Percentiles rank a stretch among this genome's conserved stretches.
phyloP scores from a whole-genome alignment of 2,329 filamentous ascomycete genomes.

The Penicillium sp. region DNA sequence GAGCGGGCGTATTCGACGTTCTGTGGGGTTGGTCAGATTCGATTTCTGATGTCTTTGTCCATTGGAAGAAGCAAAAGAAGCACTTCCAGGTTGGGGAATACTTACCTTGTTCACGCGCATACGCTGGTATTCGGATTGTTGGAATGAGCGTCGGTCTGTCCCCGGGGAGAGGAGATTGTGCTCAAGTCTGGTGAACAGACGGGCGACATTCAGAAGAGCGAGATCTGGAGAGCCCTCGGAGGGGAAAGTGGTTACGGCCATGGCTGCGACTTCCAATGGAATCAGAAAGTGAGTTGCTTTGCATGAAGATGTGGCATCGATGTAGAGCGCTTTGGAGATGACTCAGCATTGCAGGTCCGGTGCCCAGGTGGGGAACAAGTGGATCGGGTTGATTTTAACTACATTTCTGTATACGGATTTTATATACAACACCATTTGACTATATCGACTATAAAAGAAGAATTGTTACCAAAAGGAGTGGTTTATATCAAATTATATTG shows the following conservation, averaged over 20 bases:
- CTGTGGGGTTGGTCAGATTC: constrained; percentile 16
- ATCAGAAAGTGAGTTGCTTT: not conserved
- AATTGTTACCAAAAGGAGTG: too few species aligned
- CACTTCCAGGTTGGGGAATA: fast-evolving
- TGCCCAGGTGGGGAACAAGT: not conserved
- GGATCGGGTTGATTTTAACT: not conserved
- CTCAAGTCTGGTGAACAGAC: constrained; percentile 38
- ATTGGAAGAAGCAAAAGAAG: not conserved
- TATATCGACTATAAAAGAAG: not conserved
- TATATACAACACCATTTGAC: not conserved
- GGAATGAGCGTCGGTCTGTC: constrained; percentile 31
- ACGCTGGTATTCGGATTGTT: constrained; percentile 36
- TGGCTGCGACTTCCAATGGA: not conserved
- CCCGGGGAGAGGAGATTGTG: constrained; percentile 36
- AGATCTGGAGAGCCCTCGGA: constrained; percentile 22
- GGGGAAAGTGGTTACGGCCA: constrained; percentile 16
- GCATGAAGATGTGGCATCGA: not conserved
- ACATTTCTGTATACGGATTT: not conserved
- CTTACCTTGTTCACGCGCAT: constrained; percentile 35
- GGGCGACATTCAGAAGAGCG: constrained; percentile 34
- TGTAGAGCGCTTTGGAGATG: not conserved
- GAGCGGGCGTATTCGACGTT: constrained; percentile 41
- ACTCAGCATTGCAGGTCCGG: not conserved
- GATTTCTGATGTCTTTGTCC: too few species aligned
- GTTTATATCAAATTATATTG: not conserved